These are phyloP conservation scores for Fistulina hepatica DNA, from an alignment of 1,284 basidiomycete genomes.

Conservation along the genomic window DNA sequence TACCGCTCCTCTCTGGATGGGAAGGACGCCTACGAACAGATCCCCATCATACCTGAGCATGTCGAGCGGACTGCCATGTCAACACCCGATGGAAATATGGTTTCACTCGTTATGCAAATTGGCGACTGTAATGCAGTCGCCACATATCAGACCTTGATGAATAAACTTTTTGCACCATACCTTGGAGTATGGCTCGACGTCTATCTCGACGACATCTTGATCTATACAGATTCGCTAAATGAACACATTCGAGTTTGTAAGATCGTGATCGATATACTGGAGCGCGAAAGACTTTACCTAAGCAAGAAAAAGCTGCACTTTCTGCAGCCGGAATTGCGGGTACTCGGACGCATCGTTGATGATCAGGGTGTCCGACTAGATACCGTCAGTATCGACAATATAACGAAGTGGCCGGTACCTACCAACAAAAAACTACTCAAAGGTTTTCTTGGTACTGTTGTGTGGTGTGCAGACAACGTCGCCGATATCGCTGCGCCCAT, in stretches of 20 bases:
- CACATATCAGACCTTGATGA: constrained; percentile 21
- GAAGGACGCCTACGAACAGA: constrained; percentile 25
- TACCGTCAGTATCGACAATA: constrained; percentile 19
- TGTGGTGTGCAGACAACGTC: constrained; percentile 18
- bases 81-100: constrained; percentile 23
- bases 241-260: constrained; percentile 22
- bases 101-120: constrained; percentile 20
- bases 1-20: constrained; percentile 20
- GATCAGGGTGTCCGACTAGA: constrained; percentile 22
- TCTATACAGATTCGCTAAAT: constrained; percentile 20
- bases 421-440: constrained; percentile 11
- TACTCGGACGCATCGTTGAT: constrained; percentile 20
- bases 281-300: constrained; percentile 18
- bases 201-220: constrained; percentile 23
- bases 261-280: constrained; percentile 17
- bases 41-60: constrained; percentile 15
- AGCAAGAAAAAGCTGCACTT: constrained; percentile 20
- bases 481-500: constrained; percentile 15
- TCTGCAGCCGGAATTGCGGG: constrained; percentile 14
- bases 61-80: constrained; percentile 18
- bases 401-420: constrained; percentile 19
- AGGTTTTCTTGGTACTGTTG: constrained; percentile 19
- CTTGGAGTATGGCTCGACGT: constrained; percentile 23
- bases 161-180: constrained; percentile 19
- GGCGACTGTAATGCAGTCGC: constrained; percentile 22